phyloP scores from a whole-genome alignment of 176 grass and related monocot species.

The Rhynchospora tenuis region DNA sequence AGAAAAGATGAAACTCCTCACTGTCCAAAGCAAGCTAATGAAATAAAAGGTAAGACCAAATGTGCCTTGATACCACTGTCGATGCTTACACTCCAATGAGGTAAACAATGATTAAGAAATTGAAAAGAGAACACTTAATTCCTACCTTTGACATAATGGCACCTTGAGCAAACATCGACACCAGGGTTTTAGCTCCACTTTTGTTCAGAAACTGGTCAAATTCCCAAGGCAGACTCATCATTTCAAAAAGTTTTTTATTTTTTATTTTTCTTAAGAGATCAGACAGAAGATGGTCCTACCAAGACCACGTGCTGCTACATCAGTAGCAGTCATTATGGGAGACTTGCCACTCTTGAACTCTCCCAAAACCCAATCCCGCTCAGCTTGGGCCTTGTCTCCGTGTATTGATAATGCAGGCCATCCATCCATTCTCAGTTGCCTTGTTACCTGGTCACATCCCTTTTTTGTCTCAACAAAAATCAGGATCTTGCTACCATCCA shows the following conservation, averaged over 20 bases:
- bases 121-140: constrained; percentile 25
- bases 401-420: constrained; percentile 98
- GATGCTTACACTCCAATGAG: constrained; percentile 60
- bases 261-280: constrained; percentile 31
- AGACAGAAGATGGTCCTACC: constrained; percentile 89
- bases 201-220: constrained; percentile 78
- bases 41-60: constrained; percentile 12
- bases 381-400: constrained; percentile 91
- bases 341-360: constrained; percentile 94
- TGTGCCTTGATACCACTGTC: constrained; percentile 60
- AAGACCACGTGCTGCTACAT: constrained; percentile 98
- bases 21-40: neutral
- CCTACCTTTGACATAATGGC: constrained; percentile 97
- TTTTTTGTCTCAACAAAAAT: constrained; percentile 99
- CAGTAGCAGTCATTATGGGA: constrained; percentile 95
- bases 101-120: constrained; percentile 38
- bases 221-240: constrained; percentile 75
- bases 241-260: constrained; percentile 35
- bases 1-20: neutral
- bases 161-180: constrained; percentile 85
- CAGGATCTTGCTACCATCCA: constrained; percentile 86
- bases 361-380: constrained; percentile 93
- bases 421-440: constrained; percentile 98
- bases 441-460: constrained; percentile 80
- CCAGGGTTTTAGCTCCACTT: constrained; percentile 77